phyloP scores from a whole-genome alignment of 2,329 filamentous ascomycete genomes.

The Zalaria sp. region DNA sequence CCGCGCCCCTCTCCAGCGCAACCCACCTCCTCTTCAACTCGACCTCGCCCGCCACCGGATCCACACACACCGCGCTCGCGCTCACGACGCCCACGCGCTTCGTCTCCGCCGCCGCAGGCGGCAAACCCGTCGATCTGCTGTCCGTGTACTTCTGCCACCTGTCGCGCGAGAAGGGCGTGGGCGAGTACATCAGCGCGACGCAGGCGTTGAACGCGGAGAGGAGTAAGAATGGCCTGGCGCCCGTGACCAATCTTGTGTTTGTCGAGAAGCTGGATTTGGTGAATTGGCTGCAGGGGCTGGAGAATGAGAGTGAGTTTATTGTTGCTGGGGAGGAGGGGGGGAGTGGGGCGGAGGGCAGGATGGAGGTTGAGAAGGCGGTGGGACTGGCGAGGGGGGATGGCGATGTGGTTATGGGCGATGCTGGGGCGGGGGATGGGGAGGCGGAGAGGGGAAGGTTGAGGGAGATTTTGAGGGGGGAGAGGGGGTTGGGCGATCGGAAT shows the following conservation, averaged over 20 bases:
- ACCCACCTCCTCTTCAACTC: constrained; percentile 41
- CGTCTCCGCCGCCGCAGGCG: constrained; percentile 44
- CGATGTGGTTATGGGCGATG: constrained; percentile 24
- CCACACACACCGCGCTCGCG: constrained; percentile 40
- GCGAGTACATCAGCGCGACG: constrained; percentile 79
- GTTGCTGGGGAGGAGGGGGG: constrained; percentile 55
- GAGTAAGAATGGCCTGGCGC: constrained; percentile 37
- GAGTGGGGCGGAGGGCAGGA: constrained; percentile 40
- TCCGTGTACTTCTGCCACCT: constrained; percentile 95
- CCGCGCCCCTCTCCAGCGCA: constrained; percentile 55
- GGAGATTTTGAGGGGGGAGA: constrained; percentile 83
- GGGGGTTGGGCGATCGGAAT: constrained; percentile 86
- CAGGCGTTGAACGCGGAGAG: constrained; percentile 70
- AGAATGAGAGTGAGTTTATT: constrained; percentile 86
- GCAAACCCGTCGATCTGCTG: constrained; percentile 63
- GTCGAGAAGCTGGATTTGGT: constrained; percentile 84
- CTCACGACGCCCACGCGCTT: constrained; percentile 64
- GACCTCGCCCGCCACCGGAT: constrained; percentile 8
- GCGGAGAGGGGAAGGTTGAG: constrained; percentile 63
- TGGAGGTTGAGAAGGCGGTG: constrained; percentile 37
- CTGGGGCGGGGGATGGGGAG: constrained; percentile 22
- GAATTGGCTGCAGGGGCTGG: constrained; percentile 82
- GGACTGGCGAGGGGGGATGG: constrained; percentile 19
- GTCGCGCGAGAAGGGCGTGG: constrained; percentile 79
- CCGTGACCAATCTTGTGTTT: constrained; percentile 79